Base-by-base conservation (phyloP, 2,329 filamentous ascomycete species). In the Podosphaera aphanis region DNA sequence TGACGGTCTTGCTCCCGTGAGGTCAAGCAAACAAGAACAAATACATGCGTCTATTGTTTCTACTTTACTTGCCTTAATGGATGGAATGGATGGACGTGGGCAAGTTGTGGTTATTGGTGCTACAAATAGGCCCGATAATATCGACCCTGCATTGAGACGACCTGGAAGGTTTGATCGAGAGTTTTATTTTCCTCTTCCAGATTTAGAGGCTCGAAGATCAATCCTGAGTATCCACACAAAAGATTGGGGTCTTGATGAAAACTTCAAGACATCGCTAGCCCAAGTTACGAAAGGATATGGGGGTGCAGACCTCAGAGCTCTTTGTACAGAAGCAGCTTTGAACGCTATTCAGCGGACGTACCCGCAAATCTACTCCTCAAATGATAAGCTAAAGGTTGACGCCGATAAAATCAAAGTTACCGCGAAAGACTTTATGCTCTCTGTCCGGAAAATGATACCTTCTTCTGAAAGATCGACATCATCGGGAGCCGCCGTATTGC, bases 101-200 rank as follows among this genome's bases (percentile, higher is more conserved):
- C 90, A 98, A 62, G 90, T 98, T 49, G 93, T 98, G 59, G 86
- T 98, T 31, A 95, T 98, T 56, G 90, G 90, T 52, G 90, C 90
- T n/a, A 98, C 88, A 48, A 98, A 98, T 60, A 77, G 88, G 52
- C 88, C 90, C 0, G 88, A 95, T 61, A 93, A 90, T 45, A 86
- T 98, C 50, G 88, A 98, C 60, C 88, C 88, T 53, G 88, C 88
- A n/a, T 70, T 98, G 48, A 79, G 90, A 49, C 78, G 88, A 44
- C 88, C 90, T 18, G 92, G 90, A 38, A 80, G 90, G 44, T 98
- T 98, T 57, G 90, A 98, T 59, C 72, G 90, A 60, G 92, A 98
- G 61, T 98, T 98, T 56, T 95, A 95, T 64, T 98, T 98, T 58
- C 86, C 90, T 0, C 67, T 98, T 27, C 90, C 90, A 0, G 83